These are phyloP conservation scores for Ustilago lituana DNA, from an alignment of 1,284 basidiomycete species.

Conservation along the genomic window DNA sequence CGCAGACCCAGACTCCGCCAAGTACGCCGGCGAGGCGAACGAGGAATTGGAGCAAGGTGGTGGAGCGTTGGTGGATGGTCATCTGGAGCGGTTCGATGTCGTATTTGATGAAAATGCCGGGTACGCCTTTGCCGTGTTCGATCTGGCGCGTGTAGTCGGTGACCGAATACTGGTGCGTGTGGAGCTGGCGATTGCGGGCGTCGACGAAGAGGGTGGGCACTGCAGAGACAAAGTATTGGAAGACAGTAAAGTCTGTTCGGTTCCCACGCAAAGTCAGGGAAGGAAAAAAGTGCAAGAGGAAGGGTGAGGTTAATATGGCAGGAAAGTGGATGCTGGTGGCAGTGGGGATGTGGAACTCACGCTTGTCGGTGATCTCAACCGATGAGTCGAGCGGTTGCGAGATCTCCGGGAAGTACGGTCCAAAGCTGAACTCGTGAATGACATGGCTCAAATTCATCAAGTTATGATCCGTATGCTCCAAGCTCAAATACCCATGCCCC, in stretches of 20 bases:
- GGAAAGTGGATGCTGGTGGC: too few relatives aligned
- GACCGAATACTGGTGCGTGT: constrained; percentile 93
- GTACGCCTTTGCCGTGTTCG: constrained; percentile 80
- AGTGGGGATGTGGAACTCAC: too few relatives aligned
- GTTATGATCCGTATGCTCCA: constrained; percentile 83
- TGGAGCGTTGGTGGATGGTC: constrained; percentile 86
- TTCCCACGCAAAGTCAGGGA: too few relatives aligned
- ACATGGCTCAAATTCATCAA: constrained; percentile 94
- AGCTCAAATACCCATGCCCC: constrained; percentile 90
- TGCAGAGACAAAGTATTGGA: constrained; percentile 93
- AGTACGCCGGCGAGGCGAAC: constrained; percentile 75
- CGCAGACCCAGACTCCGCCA: constrained; percentile 68
- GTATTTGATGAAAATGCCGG: constrained; percentile 73
- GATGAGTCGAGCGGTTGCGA: constrained; percentile 83
- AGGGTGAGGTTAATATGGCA: too few relatives aligned
- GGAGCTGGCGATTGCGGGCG: constrained; percentile 72
- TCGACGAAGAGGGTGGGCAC: constrained; percentile 92
- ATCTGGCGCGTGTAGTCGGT: constrained; percentile 87
- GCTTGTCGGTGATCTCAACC: constrained; percentile 80
- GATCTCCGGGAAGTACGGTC: constrained; percentile 94
- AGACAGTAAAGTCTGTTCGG: constrained; percentile 67
- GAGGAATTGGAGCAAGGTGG: constrained; percentile 80
- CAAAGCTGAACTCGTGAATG: constrained; percentile 95
- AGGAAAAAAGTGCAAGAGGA: too few relatives aligned
- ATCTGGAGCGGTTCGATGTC: constrained; percentile 90